Conservation (phyloP, 371 early-diverging fungal species). For the Lichtheimia corymbifera region DNA sequence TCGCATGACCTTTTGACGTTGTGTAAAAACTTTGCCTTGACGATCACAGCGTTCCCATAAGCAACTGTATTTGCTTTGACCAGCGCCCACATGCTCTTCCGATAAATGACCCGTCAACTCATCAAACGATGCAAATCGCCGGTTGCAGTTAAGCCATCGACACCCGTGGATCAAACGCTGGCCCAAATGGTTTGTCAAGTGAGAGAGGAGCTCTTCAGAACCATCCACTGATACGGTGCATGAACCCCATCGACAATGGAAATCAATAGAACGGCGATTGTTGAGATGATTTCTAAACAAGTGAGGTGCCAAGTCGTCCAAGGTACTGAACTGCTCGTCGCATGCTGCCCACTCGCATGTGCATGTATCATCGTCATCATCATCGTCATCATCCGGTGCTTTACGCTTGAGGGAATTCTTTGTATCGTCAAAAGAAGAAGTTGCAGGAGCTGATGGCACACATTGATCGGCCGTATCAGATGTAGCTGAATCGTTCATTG, state of each 20-base stretch:
- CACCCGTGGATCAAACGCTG: slow-evolving; percentile 50
- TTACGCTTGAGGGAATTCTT: slow-evolving; percentile 7
- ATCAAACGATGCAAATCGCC: slow-evolving; percentile 62
- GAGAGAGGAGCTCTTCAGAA: slow-evolving; percentile 64
- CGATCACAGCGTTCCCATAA: slow-evolving; percentile 77
- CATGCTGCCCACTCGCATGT: slow-evolving; percentile 84
- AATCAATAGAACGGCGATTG: slow-evolving; percentile 31
- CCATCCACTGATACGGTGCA: slow-evolving; percentile 62
- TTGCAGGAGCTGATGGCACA: too few species aligned
- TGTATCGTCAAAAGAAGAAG: too few species aligned
- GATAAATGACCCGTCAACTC: slow-evolving; percentile 74
- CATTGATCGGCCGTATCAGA: too few species aligned
- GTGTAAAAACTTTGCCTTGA: slow-evolving; percentile 66
- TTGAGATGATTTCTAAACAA: slow-evolving; percentile 76
- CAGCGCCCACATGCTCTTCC: slow-evolving; percentile 73
- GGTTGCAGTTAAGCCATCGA: slow-evolving; percentile 60
- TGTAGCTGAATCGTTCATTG: too few species aligned
- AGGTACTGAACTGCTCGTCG: slow-evolving; percentile 67
- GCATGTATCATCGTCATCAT: slow-evolving; percentile 3
- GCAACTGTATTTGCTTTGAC: slow-evolving; percentile 77
- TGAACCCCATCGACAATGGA: slow-evolving; percentile 77
- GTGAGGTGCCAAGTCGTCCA: slow-evolving; percentile 82
- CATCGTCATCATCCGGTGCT: slow-evolving; percentile 1
- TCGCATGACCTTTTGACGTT: slow-evolving; percentile 82
- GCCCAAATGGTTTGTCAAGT: slow-evolving; percentile 65